Percentiles rank a stretch among this genome's conserved stretches.
These are phyloP conservation scores for Heliosperma pusillum DNA, from an alignment of 148 eudicot genomes.

Conservation along the genomic window DNA sequence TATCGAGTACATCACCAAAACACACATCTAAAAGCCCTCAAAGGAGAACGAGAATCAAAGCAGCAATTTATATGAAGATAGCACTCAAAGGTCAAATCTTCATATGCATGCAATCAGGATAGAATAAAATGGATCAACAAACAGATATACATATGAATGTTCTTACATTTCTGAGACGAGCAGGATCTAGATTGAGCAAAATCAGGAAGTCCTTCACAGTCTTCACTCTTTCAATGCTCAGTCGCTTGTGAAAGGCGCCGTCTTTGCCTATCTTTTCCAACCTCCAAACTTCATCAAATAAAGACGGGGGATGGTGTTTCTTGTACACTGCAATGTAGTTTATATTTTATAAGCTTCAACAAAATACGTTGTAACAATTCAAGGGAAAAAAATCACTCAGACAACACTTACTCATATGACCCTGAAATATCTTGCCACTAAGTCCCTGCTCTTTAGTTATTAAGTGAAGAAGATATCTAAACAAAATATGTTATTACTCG, in stretches of 20 bases:
- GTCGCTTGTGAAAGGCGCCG: constrained; percentile 68
- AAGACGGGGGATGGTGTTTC: constrained; percentile 72
- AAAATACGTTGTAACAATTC: background rate
- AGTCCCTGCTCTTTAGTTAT: too few species aligned
- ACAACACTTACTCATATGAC: background rate
- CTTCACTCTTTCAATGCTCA: constrained; percentile 43
- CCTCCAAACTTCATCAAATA: constrained; percentile 71
- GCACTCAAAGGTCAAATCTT: too few species aligned
- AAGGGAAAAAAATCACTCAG: background rate
- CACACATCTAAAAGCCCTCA: background rate
- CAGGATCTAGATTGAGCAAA: constrained; percentile 51
- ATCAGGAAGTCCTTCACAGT: constrained; percentile 77
- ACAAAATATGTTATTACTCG: too few species aligned
- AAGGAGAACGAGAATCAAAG: background rate
- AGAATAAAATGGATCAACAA: background rate
- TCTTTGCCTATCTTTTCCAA: constrained; percentile 66
- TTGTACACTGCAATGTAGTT: constrained; percentile 54
- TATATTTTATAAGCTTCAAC: constrained; percentile 12
- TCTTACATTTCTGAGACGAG: constrained; percentile 59
- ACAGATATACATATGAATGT: constrained; percentile 1
- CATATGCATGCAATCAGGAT: too few species aligned
- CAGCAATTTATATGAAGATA: too few species aligned
- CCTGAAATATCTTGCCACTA: too few species aligned
- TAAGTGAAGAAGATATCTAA: too few species aligned
- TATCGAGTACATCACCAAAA: background rate